A percentile compares a stretch with the other conserved stretches of the same genome.
These are phyloP conservation scores for Mucor racemosus DNA, from an alignment of 371 early-diverging fungal genomes.

Conservation along the genomic window DNA sequence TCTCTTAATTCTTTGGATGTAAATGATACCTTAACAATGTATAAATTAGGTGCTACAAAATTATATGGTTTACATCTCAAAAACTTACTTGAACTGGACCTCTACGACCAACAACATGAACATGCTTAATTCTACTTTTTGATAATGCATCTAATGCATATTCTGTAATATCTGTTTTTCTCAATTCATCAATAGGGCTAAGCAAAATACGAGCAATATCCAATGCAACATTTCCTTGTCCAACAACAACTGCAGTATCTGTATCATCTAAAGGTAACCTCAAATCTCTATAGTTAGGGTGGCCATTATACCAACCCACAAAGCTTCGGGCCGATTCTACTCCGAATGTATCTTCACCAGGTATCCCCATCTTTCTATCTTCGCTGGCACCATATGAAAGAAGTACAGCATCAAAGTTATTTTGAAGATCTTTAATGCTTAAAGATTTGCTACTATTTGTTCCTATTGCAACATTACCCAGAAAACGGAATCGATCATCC, in stretches of 20 bases:
- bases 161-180: slow-evolving; percentile 87
- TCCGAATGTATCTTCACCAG: slow-evolving; percentile 64
- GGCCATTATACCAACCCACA: slow-evolving; percentile 96
- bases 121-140: slow-evolving; percentile 75
- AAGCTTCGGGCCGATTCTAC: slow-evolving; percentile 85
- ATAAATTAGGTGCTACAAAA: neutral
- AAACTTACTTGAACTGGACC: slow-evolving; percentile 86
- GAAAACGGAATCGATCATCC: slow-evolving; percentile 74
- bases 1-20: slow-evolving; percentile 97
- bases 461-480: slow-evolving; percentile 81
- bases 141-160: slow-evolving; percentile 75
- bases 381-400: slow-evolving; percentile 88
- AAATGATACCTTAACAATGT: slow-evolving; percentile 74
- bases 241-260: slow-evolving; percentile 85
- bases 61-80: neutral
- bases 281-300: slow-evolving; percentile 69
- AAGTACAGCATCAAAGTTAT: slow-evolving; percentile 80
- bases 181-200: slow-evolving; percentile 72
- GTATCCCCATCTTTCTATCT: slow-evolving; percentile 75
- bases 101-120: slow-evolving; percentile 88
- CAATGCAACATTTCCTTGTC: slow-evolving; percentile 96
- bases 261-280: slow-evolving; percentile 63
- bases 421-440: slow-evolving; percentile 60
- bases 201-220: slow-evolving; percentile 93
- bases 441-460: slow-evolving; percentile 32